A percentile compares a stretch with the other conserved stretches of the same genome.
These are phyloP conservation scores for Zygotorulaspora florentina DNA, from an alignment of 805 yeast genomes.

Conservation along the genomic window DNA sequence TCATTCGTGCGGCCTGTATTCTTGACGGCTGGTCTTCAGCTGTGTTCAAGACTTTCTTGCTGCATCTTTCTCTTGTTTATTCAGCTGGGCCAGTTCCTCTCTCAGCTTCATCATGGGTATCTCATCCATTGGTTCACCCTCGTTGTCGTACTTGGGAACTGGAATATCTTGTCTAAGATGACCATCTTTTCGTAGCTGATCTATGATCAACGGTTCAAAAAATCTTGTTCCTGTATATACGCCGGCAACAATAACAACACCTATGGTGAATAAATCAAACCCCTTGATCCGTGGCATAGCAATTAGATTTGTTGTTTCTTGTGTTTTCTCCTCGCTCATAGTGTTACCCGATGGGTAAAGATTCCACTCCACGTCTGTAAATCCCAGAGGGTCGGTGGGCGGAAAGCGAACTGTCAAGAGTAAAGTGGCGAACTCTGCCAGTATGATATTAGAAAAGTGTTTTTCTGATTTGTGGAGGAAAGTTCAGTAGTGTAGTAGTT, in stretches of 20 bases:
- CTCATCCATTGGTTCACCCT: slow-evolving; percentile 37
- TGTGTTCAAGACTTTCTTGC: neutral
- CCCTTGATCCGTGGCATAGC: slow-evolving; percentile 32
- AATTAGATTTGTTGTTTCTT: neutral
- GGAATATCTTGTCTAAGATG: slow-evolving; percentile 56
- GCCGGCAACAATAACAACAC: slow-evolving; percentile 37
- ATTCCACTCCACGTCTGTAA: neutral
- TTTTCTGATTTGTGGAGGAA: no score
- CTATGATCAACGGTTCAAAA: slow-evolving; percentile 71
- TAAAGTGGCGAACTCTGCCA: no score
- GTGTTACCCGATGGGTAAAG: neutral
- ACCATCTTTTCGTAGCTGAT: slow-evolving; percentile 62
- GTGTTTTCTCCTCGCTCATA: neutral
- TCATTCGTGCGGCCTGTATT: neutral
- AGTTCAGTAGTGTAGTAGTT: no score
- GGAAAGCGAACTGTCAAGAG: no score
- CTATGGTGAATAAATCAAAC: slow-evolving; percentile 27
- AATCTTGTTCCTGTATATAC: slow-evolving; percentile 52
- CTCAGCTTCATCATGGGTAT: slow-evolving; percentile 18
- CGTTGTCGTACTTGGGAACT: slow-evolving; percentile 48
- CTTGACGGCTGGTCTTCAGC: no score
- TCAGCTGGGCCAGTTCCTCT: slow-evolving; percentile 17
- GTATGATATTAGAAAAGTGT: no score
- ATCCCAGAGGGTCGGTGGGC: no score
- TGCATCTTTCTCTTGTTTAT: slow-evolving; percentile 12